These are phyloP conservation scores for Umbelopsis vinacea DNA, from an alignment of 192 early-diverging fungal species.

Conservation along the genomic window DNA sequence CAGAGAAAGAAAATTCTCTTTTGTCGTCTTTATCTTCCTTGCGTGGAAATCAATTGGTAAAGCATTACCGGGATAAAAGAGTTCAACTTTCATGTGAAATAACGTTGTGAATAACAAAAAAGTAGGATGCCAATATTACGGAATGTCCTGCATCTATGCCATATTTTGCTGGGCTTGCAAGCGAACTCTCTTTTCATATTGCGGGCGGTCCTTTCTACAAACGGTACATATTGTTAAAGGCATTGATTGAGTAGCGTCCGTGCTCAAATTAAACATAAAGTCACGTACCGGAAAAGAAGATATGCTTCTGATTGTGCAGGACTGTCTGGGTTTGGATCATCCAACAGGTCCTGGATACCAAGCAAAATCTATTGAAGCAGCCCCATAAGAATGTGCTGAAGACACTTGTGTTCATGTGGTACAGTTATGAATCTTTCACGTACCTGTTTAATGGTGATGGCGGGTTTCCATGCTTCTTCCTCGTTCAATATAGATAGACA, in stretches of 20 bases:
- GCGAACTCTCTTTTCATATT: constrained; percentile 37
- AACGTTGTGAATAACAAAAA: too few species aligned
- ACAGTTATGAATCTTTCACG: background rate
- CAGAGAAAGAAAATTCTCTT: too few species aligned
- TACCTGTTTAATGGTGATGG: constrained; percentile 94
- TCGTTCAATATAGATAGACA: constrained; percentile 97
- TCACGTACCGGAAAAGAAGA: constrained; percentile 66
- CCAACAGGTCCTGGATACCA: constrained; percentile 89
- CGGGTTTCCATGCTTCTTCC: constrained; percentile 93
- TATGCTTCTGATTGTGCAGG: constrained; percentile 90
- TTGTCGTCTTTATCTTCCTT: too few species aligned
- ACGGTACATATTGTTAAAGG: background rate
- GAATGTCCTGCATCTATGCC: background rate
- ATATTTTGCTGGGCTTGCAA: constrained; percentile 31
- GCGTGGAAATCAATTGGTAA: too few species aligned
- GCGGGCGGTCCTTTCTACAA: constrained; percentile 35
- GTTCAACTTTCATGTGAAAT: too few species aligned
- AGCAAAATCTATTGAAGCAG: constrained; percentile 73
- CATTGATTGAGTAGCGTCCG: background rate
- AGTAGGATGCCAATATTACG: too few species aligned
- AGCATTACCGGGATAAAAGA: too few species aligned
- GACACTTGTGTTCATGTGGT: background rate
- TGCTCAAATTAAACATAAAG: background rate
- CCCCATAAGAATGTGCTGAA: background rate
- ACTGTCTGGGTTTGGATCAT: constrained; percentile 88